Evolutionary conservation across 176 grass and related monocot species (phyloP).

Genomic region (Triticum turgidum): DNA sequence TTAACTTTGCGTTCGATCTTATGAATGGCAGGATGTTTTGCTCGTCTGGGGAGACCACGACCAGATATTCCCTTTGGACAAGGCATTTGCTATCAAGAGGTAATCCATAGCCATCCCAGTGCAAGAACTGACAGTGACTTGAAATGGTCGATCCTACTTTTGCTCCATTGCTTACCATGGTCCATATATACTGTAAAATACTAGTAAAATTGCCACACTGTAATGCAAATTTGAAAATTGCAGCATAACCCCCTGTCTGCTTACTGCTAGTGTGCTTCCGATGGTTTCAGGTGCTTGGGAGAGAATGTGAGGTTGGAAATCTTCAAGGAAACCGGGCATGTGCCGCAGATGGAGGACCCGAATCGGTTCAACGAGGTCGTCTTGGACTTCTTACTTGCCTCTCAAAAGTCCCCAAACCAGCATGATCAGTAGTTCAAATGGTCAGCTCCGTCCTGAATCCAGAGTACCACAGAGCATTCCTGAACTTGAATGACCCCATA

Average conservation of each 20-base stretch:
- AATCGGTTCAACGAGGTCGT: conserved; percentile 60
- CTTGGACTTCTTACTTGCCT: conserved; percentile 54
- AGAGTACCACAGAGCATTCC: neutral
- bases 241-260: neutral
- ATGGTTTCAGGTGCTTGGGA: conserved; percentile 45
- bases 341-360: conserved; percentile 72
- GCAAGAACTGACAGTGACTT: neutral
- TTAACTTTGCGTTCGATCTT: neutral
- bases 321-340: conserved; percentile 48
- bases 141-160: neutral
- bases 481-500: neutral
- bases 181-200: neutral
- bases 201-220: neutral
- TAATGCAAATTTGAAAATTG: neutral
- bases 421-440: neutral
- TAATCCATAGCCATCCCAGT: neutral
- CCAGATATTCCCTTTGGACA: conserved; percentile 67
- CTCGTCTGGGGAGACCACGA: conserved; percentile 76
- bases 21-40: conserved; percentile 49
- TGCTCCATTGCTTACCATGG: neutral
- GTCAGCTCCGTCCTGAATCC: neutral
- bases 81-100: conserved; percentile 62
- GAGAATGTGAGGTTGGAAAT: conserved; percentile 50
- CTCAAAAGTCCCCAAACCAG: neutral
- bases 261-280: neutral